Percentiles rank a stretch among this genome's conserved stretches.
Evolutionary conservation across 2,329 filamentous ascomycete genomes (phyloP).

Genomic region (Fusarium succisae): DNA sequence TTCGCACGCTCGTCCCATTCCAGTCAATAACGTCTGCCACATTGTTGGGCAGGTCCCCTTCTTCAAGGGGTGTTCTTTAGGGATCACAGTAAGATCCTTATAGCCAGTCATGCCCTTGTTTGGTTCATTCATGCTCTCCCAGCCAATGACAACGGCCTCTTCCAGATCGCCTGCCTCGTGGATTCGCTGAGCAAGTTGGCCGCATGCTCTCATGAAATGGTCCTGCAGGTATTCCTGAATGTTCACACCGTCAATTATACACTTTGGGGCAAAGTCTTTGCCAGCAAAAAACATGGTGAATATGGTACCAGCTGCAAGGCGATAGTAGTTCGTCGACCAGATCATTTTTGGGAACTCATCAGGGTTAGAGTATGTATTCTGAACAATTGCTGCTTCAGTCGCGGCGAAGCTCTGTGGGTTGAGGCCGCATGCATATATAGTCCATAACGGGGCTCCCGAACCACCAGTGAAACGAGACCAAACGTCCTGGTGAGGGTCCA

Average conservation of each 20-base stretch:
- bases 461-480: slow-evolving; percentile 96
- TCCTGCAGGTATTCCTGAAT: slow-evolving; percentile 94
- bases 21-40: slow-evolving; percentile 92
- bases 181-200: slow-evolving; percentile 83
- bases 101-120: slow-evolving; percentile 88
- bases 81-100: slow-evolving; percentile 81
- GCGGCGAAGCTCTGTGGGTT: slow-evolving; percentile 85
- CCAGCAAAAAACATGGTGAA: slow-evolving; percentile 96
- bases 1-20: slow-evolving; percentile 90
- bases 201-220: slow-evolving; percentile 84
- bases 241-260: slow-evolving; percentile 92
- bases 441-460: slow-evolving; percentile 97
- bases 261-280: slow-evolving; percentile 91
- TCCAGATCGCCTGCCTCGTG: slow-evolving; percentile 90
- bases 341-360: slow-evolving; percentile 97
- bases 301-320: slow-evolving; percentile 86
- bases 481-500: slow-evolving; percentile 99
- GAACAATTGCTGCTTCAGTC: slow-evolving; percentile 92
- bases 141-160: slow-evolving; percentile 88
- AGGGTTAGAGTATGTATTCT: slow-evolving; percentile 90
- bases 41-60: slow-evolving; percentile 93
- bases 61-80: slow-evolving; percentile 87
- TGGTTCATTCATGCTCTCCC: slow-evolving; percentile 97
- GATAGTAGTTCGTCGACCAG: slow-evolving; percentile 96
- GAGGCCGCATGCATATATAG: slow-evolving; percentile 90